These are phyloP conservation scores for Tricharina praecox DNA, from an alignment of 495 filamentous ascomycete species.

Conservation along the genomic window DNA sequence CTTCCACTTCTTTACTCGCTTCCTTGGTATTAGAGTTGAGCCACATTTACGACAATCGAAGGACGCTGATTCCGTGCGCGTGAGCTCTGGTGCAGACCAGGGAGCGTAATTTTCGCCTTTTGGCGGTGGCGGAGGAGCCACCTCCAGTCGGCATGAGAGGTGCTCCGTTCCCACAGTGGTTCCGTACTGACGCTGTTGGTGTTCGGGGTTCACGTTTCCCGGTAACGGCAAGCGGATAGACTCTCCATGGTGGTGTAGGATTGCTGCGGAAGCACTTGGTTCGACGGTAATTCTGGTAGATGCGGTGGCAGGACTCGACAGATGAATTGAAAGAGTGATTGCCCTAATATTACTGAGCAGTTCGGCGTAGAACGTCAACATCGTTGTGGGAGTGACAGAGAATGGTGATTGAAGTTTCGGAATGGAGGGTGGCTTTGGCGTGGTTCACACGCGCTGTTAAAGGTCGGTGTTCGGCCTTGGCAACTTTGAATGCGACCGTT, in stretches of 20 bases:
- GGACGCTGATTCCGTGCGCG: slow-evolving; percentile 29
- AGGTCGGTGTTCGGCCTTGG: no score
- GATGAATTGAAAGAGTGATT: slow-evolving; percentile 53
- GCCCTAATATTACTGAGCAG: slow-evolving; percentile 73
- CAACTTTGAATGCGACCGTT: no score
- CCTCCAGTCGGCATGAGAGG: slow-evolving; percentile 55
- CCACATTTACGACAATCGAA: slow-evolving; percentile 51
- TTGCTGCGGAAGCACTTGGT: slow-evolving; percentile 35
- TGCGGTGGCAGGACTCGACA: slow-evolving; percentile 34
- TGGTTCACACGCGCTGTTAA: no score
- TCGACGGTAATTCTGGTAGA: slow-evolving; percentile 36
- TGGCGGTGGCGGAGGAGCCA: slow-evolving; percentile 29
- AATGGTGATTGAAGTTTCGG: no score
- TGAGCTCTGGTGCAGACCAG: slow-evolving; percentile 57
- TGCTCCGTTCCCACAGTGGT: slow-evolving; percentile 28
- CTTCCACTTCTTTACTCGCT: slow-evolving; percentile 53
- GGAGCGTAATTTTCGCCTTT: slow-evolving; percentile 31
- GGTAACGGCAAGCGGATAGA: slow-evolving; percentile 48
- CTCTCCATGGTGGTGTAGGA: slow-evolving; percentile 38
- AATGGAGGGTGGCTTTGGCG: no score
- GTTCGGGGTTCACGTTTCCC: slow-evolving; percentile 32
- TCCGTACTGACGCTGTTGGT: slow-evolving; percentile 28
- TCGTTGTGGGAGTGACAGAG: no score
- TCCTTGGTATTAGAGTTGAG: slow-evolving; percentile 30
- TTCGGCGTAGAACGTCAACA: slow-evolving; percentile 36